phyloP scores from a whole-genome alignment of 148 eudicot species.

The Rheum nobile region DNA sequence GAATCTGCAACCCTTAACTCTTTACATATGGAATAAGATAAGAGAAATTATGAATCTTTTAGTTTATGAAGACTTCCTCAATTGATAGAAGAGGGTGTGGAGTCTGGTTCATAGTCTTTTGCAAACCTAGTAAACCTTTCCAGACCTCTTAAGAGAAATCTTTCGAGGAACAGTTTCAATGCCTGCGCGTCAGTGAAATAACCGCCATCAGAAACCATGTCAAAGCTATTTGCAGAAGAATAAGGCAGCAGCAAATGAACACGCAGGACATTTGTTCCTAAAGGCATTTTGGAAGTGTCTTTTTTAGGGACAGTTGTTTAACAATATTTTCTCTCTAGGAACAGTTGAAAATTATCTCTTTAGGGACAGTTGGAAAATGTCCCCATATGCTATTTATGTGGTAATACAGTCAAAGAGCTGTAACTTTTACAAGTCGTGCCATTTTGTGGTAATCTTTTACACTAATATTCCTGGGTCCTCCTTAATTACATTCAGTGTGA shows the following conservation, averaged over 20 bases:
- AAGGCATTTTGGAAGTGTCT: too few relatives aligned
- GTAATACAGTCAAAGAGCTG: not conserved
- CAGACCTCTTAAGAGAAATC: constrained; percentile 57
- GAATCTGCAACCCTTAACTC: not conserved
- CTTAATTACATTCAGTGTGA: not conserved
- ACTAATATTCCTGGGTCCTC: not conserved
- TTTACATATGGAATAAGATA: not conserved
- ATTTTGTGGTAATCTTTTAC: not conserved
- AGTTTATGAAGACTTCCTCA: not conserved
- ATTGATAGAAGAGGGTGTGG: not conserved
- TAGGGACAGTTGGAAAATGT: too few relatives aligned
- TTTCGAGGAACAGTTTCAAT: constrained; percentile 70
- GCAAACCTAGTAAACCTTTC: constrained; percentile 72
- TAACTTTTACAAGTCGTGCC: not conserved
- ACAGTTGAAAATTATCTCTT: too few relatives aligned
- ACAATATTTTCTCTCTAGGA: too few relatives aligned
- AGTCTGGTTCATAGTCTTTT: constrained; percentile 26
- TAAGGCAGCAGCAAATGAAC: not conserved
- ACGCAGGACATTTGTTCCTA: too few relatives aligned
- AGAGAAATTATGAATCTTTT: not conserved
- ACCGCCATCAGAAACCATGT: constrained; percentile 1
- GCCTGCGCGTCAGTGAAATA: constrained; percentile 36
- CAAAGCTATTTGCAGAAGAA: not conserved
- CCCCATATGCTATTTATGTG: too few relatives aligned
- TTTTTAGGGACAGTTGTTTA: too few relatives aligned